Percentiles rank a stretch among this genome's conserved stretches.
phyloP scores from a whole-genome alignment of 192 early-diverging fungal genomes.

The Jimgerdemannia lactiflua region DNA sequence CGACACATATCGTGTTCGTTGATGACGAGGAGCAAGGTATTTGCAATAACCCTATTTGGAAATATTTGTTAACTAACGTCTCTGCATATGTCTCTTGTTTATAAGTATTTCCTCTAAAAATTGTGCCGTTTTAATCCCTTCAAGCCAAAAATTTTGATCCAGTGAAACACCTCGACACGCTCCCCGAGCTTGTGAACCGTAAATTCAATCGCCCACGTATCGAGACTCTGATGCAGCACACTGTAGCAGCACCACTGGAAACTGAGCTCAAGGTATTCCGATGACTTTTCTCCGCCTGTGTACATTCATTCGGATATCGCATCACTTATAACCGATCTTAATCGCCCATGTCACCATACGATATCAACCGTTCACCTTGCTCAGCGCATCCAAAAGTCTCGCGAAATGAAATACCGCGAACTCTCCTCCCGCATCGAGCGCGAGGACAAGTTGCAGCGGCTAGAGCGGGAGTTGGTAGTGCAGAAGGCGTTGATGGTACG shows the following conservation, averaged over 20 bases:
- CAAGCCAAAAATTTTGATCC: conserved; percentile 72
- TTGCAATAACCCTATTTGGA: neutral
- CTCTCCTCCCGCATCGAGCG: conserved; percentile 70
- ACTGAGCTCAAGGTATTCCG: conserved; percentile 12
- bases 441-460: conserved; percentile 67
- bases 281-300: conserved; percentile 4
- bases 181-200: conserved; percentile 70
- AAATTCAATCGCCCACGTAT: conserved; percentile 80
- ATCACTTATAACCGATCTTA: neutral
- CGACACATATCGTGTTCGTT: conserved; percentile 80
- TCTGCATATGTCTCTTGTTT: neutral
- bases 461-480: conserved; percentile 75
- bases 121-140: too few relatives aligned
- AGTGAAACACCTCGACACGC: conserved; percentile 79
- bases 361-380: neutral
- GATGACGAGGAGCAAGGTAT: conserved; percentile 61
- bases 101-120: neutral
- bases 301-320: neutral
- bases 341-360: neutral
- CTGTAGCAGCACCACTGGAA: conserved; percentile 32
- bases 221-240: conserved; percentile 48
- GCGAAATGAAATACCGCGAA: conserved; percentile 60
- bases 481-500: conserved; percentile 73
- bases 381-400: conserved; percentile 45
- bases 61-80: neutral